Evolutionary conservation across 768 basidiomycete genomes (phyloP), one percentile per base, ranked within the genome.

Genomic region (Russula griseocarnosa): DNA sequence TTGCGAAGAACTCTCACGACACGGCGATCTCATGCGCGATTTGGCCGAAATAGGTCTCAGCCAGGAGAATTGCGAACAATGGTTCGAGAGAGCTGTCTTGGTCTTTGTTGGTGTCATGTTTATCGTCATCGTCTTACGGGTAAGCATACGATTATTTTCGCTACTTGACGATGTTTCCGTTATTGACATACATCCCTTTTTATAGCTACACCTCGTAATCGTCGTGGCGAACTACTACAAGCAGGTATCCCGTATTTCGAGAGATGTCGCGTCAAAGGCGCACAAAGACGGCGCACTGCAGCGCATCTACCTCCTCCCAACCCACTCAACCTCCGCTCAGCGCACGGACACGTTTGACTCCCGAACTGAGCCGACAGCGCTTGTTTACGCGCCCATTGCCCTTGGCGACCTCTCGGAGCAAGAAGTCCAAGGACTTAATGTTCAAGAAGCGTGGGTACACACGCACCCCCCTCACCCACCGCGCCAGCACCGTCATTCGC

Each of bases 21-120:
- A 90, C 60, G 86, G 89, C 20, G 89, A 91, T 71, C 76, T 92
- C 47, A 80, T 91, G 74, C 83, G 84, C 10, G 84, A 83, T 67
- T 74, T 90, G 75, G 78, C 82, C 55, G 86, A 88, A 71, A 80
- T 87, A 70, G 90, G 89, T 0, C 77, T 92, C 69, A 88, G 81
- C 69, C 74, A 88, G 49, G 90, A 92, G 74, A 90, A 90, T 67
- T 92, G 91, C 71, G 90, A 92, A 70, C 79, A 81, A 62, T 90
- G 87, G 86, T 80, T 90, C 53, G 88, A 87, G 71, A 79, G 84
- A 46, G 86, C 82, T 9, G 79, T 86, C 36, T 72, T 87, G 63
- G 85, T 77, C 0, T 78, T 83, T 38, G 76, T 90, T 54, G 83
- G 79, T 1, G 72, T 84, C 50, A 80, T 87, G 75, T 77, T 83